Evolutionary conservation across 306 rosid species (phyloP).

Genomic region (Inga oerstediana): DNA sequence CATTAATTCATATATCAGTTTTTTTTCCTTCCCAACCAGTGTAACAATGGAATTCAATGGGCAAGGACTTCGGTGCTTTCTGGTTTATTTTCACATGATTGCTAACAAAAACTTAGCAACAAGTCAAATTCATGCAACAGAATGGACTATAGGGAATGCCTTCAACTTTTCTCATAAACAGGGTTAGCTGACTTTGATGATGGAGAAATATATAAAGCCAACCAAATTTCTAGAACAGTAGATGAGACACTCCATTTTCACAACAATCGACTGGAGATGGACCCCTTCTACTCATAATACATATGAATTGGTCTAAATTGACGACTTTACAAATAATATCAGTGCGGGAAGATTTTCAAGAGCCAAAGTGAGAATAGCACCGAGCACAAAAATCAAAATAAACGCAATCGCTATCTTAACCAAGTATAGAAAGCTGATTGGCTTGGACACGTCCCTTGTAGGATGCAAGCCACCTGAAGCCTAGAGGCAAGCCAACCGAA

Average conservation of each 20-base stretch:
- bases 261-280: neutral
- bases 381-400: conserved; percentile 62
- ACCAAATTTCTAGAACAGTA: neutral
- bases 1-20: neutral
- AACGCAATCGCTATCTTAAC: conserved; percentile 65
- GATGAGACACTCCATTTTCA: neutral
- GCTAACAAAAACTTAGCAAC: neutral
- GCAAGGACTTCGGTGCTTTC: neutral
- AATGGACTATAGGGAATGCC: neutral
- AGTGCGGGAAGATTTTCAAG: conserved; percentile 73
- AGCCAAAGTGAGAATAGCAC: conserved; percentile 61
- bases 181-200: neutral
- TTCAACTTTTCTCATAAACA: neutral
- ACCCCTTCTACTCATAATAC: neutral
- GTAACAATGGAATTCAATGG: neutral
- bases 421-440: conserved; percentile 46
- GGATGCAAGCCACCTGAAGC: conserved; percentile 31
- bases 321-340: conserved; percentile 43
- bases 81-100: neutral
- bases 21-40: neutral
- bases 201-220: neutral
- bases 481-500: conserved; percentile 42
- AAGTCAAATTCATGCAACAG: neutral
- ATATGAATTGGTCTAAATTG: conserved; percentile 17
- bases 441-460: conserved; percentile 36